These are phyloP conservation scores for Sporothrix inflata DNA, from an alignment of 2,329 filamentous ascomycete genomes.

Conservation along the genomic window DNA sequence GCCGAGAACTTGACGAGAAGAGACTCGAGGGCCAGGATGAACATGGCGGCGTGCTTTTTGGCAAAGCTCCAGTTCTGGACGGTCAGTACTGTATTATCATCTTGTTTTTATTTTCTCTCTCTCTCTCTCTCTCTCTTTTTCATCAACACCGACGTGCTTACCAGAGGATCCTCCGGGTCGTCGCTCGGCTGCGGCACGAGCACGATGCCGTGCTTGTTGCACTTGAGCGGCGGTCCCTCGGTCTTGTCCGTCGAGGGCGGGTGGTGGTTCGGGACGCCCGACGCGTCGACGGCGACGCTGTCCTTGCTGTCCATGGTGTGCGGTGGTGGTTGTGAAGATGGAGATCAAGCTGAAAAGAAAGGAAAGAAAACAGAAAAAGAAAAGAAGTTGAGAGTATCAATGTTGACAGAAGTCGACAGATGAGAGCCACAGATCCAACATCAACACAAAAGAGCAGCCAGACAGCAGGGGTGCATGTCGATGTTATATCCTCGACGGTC, in stretches of 20 bases:
- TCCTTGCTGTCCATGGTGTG: constrained; percentile 10
- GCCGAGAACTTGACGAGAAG: constrained; percentile 33
- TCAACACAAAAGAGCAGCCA: not conserved
- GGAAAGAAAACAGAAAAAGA: not conserved
- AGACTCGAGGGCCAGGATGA: constrained; percentile 33
- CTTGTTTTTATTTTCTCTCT: not conserved
- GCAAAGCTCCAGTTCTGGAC: constrained; percentile 31
- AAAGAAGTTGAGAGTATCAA: not conserved
- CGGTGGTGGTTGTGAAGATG: not conserved
- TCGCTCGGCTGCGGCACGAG: constrained; percentile 25
- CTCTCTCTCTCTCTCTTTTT: too few relatives aligned
- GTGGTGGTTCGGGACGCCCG: not conserved
- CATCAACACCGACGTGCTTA: not conserved
- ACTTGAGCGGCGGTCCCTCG: constrained; percentile 6
- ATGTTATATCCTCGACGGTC: not conserved
- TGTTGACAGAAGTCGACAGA: not conserved
- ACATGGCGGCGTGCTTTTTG: constrained; percentile 31
- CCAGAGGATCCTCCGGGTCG: constrained; percentile 22
- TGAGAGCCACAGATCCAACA: not conserved
- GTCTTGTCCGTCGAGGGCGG: constrained; percentile 7
- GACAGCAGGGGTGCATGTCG: not conserved
- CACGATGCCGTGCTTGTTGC: constrained; percentile 18
- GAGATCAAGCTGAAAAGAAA: too few relatives aligned
- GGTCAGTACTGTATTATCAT: too few relatives aligned
- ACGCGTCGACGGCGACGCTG: not conserved